phyloP scores from a whole-genome alignment of 306 rosid genomes.

The Nissolia schottii region DNA sequence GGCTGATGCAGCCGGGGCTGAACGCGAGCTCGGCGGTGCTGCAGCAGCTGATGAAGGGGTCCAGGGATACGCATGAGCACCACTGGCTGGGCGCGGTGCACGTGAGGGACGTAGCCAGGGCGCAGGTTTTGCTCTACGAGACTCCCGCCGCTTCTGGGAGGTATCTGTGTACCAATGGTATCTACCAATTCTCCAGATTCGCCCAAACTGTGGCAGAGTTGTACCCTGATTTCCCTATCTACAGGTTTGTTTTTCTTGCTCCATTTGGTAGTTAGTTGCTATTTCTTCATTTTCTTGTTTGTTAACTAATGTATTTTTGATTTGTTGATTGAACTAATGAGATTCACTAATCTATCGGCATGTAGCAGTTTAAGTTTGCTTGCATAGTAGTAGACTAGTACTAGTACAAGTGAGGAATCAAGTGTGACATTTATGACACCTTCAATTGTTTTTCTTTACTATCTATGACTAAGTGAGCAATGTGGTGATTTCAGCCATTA shows the following conservation, averaged over 20 bases:
- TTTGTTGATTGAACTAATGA: no score
- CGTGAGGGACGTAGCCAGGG: constrained; percentile 62
- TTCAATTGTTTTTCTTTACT: not conserved
- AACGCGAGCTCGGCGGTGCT: constrained; percentile 81
- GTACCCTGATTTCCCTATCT: constrained; percentile 64
- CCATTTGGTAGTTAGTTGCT: not conserved
- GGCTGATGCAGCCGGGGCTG: constrained; percentile 55
- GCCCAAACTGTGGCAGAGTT: constrained; percentile 50
- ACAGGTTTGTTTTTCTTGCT: constrained; percentile 83
- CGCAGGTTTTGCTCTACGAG: constrained; percentile 50
- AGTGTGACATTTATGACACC: not conserved
- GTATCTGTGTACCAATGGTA: constrained; percentile 82
- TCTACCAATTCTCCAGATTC: constrained; percentile 64
- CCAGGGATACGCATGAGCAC: constrained; percentile 65
- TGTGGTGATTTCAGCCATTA: not conserved
- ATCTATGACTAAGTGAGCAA: not conserved
- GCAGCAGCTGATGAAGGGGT: constrained; percentile 61
- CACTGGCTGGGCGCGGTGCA: constrained; percentile 92
- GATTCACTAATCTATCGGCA: no score
- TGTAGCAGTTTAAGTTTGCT: not conserved
- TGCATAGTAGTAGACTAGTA: not conserved
- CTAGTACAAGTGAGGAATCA: not conserved
- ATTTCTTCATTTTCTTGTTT: not conserved
- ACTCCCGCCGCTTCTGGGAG: constrained; percentile 67
- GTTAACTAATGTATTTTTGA: no score